Evolutionary conservation across 192 early-diverging fungal species (phyloP).

Genomic region (Powellomyces hirtus): DNA sequence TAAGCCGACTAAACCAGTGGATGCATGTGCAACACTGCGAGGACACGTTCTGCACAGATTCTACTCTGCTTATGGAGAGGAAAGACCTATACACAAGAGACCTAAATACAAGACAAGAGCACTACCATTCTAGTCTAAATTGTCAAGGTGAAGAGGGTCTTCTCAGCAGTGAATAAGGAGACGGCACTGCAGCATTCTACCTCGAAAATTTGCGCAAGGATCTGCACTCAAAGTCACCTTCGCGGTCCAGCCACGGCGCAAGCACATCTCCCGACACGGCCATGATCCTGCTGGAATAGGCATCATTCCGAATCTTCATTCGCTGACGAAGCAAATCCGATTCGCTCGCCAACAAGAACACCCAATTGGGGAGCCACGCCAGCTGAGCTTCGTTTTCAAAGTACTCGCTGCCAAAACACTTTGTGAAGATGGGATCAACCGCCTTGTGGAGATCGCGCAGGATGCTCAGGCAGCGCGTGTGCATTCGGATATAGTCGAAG

Average conservation of each 20-base stretch:
- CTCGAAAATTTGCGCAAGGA: not conserved
- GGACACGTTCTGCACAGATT: too few relatives aligned
- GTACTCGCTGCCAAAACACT: not conserved
- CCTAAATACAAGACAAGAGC: too few relatives aligned
- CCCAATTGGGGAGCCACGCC: not conserved
- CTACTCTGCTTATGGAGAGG: too few relatives aligned
- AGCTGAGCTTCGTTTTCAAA: conserved; percentile 11
- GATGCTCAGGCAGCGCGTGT: not conserved
- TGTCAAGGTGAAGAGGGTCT: too few relatives aligned
- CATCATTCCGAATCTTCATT: not conserved
- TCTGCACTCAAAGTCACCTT: not conserved
- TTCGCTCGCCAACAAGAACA: not conserved
- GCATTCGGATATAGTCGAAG: conserved; percentile 13
- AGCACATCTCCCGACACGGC: not conserved
- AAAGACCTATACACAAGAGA: too few relatives aligned
- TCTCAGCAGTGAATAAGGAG: too few relatives aligned
- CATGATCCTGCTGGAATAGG: not conserved
- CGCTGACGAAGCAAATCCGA: conserved; percentile 1
- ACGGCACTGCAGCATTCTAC: too few relatives aligned
- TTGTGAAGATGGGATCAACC: not conserved
- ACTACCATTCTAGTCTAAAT: too few relatives aligned
- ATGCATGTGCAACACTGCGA: too few relatives aligned
- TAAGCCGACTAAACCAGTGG: too few relatives aligned
- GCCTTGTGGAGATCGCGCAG: not conserved
- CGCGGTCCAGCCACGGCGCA: not conserved